A percentile compares a stretch with the other conserved stretches of the same genome.
Conservation (phyloP, 2,329 filamentous ascomycete species). For the Beauveria pseudobassiana region DNA sequence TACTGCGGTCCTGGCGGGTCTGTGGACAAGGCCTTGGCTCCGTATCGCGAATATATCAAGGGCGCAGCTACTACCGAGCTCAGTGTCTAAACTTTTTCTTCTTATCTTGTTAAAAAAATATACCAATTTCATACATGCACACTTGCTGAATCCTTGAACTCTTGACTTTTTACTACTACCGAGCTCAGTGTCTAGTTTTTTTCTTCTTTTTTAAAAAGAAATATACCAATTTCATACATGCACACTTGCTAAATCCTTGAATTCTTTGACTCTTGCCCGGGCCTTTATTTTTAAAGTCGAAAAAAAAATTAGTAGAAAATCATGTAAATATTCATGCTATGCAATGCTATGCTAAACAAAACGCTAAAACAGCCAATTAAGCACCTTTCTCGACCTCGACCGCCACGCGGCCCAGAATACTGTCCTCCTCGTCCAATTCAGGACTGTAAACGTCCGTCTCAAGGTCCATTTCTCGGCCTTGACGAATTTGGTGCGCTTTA, state of each 20-base stretch:
- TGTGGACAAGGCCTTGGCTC: slow-evolving; percentile 30
- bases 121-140: no score
- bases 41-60: slow-evolving; percentile 30
- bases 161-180: no score
- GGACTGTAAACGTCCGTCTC: slow-evolving; percentile 52
- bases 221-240: no score
- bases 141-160: no score
- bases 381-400: background rate
- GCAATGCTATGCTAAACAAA: background rate
- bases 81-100: slow-evolving; percentile 23
- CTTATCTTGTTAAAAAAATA: no score
- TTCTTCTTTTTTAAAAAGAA: no score
- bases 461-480: slow-evolving; percentile 56
- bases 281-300: no score
- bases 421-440: slow-evolving; percentile 19
- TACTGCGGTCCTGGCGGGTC: slow-evolving; percentile 34
- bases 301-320: no score
- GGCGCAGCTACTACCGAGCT: slow-evolving; percentile 29
- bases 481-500: slow-evolving; percentile 54
- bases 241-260: no score
- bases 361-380: slow-evolving; percentile 8
- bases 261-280: no score
- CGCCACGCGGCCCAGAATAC: background rate
- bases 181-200: no score
- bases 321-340: background rate